Evolutionary conservation across 495 filamentous ascomycete species (phyloP), one percentile per base, ranked within the genome.

Genomic region (Lasiosphaeria hispida): DNA sequence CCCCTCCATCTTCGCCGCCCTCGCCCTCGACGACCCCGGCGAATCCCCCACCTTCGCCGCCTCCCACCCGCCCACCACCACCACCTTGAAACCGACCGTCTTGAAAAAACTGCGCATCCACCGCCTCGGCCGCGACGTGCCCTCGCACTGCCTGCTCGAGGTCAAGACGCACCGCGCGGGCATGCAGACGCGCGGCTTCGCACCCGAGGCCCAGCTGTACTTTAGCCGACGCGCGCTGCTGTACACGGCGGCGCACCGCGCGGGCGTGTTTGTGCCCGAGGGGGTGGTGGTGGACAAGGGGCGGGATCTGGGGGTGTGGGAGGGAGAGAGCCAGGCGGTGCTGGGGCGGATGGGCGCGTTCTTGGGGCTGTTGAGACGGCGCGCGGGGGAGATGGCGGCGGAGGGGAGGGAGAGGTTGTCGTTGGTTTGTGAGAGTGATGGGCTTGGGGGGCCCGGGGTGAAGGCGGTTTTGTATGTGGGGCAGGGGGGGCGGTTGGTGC

Each of bases 21-120:
- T 68, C 14, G 8, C 59, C 0, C 57, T 64, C 15, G 66, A 69
- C 38, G 61, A 63, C 57, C 61, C 65, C 11, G 62, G 65, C 14
- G 53, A 64, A 42, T 60, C 15, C 48, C 44, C 58, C 2, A 1
- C 37, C 36, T 57, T 10, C 17, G 10, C 10, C 9, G 8, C 8
- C 0, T 10, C 15, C 2, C 15, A 40, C 9, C 33, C 35, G 48
- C 5, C 38, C 14, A 7, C 43, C 1, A 34, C 47, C n/a, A 14
- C 17, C 41, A 10, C 10, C 36, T 11, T 19, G 10, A 13, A 14
- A 13, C 0, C 14, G 48, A 3, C 30, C 60, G 0, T 58, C 44
- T n/a, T n/a, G n/a, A n/a, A n/a, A n/a, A n/a, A n/a, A 13, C 49
- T 64, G 14, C 14, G 4, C 10, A 17, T 58, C 40, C 55, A 61